Percentiles rank a stretch among this genome's conserved stretches.
Conservation (phyloP, 768 basidiomycete species). For the Suillus fuscotomentosus region DNA sequence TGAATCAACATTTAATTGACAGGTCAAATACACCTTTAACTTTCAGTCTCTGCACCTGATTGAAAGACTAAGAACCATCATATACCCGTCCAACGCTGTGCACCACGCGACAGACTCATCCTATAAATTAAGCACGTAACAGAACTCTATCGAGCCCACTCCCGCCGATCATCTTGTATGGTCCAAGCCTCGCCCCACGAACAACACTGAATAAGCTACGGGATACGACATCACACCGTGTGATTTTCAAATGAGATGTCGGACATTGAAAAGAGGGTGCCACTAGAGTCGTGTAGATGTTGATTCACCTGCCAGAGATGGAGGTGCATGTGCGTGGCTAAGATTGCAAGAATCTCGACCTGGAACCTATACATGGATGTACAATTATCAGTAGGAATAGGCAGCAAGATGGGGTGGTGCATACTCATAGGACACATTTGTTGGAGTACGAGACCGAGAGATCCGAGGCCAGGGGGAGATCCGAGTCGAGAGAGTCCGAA, state of each 20-base stretch:
- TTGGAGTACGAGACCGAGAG: too few species aligned
- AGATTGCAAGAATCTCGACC: not conserved
- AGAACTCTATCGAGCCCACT: not conserved
- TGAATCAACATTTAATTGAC: not conserved
- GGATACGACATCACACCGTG: not conserved
- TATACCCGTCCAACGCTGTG: too few species aligned
- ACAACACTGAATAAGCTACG: not conserved
- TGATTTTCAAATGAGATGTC: not conserved
- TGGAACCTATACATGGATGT: not conserved
- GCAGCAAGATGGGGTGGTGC: too few species aligned
- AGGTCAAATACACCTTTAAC: constrained; percentile 54
- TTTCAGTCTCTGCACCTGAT: constrained; percentile 70
- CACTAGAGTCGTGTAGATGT: not conserved
- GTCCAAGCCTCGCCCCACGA: not conserved
- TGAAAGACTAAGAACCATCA: constrained; percentile 60
- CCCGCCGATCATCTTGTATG: not conserved
- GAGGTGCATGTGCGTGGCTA: not conserved
- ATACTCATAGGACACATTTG: too few species aligned
- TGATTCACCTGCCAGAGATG: not conserved
- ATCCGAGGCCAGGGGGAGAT: too few species aligned
- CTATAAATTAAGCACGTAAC: not conserved
- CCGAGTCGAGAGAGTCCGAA: too few species aligned
- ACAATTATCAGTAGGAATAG: too few species aligned
- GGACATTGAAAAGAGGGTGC: not conserved
- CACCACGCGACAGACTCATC: too few species aligned